phyloP scores from a whole-genome alignment of 768 basidiomycete genomes.

The Boletus rubropictus region DNA sequence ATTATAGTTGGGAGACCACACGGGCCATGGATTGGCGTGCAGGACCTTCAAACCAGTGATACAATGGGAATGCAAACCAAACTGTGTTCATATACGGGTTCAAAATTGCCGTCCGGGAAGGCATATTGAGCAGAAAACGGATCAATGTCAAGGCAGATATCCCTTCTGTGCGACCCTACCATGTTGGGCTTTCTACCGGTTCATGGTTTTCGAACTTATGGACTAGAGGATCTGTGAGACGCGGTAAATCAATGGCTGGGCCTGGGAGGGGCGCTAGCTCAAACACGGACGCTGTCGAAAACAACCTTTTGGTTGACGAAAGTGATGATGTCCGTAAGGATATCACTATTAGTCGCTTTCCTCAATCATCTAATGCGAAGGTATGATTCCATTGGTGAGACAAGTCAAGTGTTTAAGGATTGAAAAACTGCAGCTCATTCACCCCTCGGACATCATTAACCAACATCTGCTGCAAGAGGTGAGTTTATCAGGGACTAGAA shows the following conservation, averaged over 20 bases:
- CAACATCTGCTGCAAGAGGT: slow-evolving; percentile 6
- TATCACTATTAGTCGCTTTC: not conserved
- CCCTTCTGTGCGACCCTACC: not conserved
- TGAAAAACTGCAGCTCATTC: slow-evolving; percentile 1
- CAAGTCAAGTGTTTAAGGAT: not conserved
- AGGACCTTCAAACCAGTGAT: slow-evolving; percentile 2
- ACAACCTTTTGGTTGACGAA: not conserved
- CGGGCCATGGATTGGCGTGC: slow-evolving; percentile 4
- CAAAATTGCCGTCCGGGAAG: slow-evolving; percentile 9
- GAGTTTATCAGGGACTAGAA: not conserved
- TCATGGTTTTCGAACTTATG: not conserved
- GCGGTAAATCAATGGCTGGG: not conserved
- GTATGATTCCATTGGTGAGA: not conserved
- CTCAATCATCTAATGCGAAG: not conserved
- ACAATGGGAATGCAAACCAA: slow-evolving; percentile 15
- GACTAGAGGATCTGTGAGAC: not conserved
- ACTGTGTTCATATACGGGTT: slow-evolving; percentile 21
- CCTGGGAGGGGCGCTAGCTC: not conserved
- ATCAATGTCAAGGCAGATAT: not conserved
- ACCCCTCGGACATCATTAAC: slow-evolving; percentile 12
- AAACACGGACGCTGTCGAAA: not conserved
- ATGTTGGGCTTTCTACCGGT: not conserved
- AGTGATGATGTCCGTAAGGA: not conserved
- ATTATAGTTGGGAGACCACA: slow-evolving; percentile 13
- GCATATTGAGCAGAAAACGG: slow-evolving; percentile 3